phyloP scores from a whole-genome alignment of 2,329 filamentous ascomycete species.

The Fusarium anthophilum region DNA sequence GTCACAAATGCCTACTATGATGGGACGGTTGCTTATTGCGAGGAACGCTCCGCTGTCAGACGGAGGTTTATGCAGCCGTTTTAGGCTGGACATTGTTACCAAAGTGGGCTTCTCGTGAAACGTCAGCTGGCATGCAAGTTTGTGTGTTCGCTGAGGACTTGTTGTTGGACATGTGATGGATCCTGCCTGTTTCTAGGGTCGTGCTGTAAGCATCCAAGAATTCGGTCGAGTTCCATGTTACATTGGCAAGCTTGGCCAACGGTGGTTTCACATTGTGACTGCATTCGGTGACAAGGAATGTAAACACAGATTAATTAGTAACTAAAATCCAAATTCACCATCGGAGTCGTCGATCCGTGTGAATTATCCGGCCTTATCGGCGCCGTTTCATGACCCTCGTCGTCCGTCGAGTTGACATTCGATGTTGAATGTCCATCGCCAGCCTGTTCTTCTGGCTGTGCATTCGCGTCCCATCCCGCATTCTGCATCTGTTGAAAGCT shows the following conservation, averaged over 20 bases:
- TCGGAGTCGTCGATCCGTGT: constrained; percentile 64
- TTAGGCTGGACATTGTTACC: neutral
- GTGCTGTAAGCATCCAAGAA: neutral
- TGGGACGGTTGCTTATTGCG: accelerated
- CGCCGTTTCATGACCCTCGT: neutral
- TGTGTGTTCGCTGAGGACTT: neutral
- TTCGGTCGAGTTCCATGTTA: neutral
- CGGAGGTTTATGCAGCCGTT: neutral
- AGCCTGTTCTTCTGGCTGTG: constrained; percentile 50
- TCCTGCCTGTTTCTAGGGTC: neutral
- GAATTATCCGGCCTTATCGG: constrained; percentile 38
- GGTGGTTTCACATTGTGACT: neutral
- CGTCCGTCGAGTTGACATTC: constrained; percentile 29
- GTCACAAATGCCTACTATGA: accelerated
- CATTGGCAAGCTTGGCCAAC: neutral
- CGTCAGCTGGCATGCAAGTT: too few species aligned
- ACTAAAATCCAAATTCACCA: constrained; percentile 70
- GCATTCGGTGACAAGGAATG: neutral
- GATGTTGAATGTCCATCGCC: neutral
- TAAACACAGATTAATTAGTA: constrained; percentile 55
- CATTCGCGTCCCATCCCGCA: constrained; percentile 66
- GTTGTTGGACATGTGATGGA: neutral
- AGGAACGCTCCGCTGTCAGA: neutral
- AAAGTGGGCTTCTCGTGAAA: neutral
- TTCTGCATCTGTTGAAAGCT: constrained; percentile 74